Percentiles rank a stretch among this genome's conserved stretches.
Evolutionary conservation across 305 asterid genomes (phyloP).

Genomic region (Solanum aculeatissimum): DNA sequence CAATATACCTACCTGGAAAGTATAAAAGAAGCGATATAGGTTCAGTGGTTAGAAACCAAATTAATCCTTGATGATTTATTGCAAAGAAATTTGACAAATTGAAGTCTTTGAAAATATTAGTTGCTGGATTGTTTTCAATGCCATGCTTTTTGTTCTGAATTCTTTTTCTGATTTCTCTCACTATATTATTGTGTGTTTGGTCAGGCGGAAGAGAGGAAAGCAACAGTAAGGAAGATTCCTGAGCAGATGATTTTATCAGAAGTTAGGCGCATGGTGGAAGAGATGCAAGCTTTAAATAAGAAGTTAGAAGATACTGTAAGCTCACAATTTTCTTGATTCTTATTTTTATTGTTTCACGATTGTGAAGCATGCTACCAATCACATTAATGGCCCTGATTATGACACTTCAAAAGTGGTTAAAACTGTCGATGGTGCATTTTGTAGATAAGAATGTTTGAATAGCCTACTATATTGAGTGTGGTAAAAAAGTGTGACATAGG

Average conservation of each 20-base stretch:
- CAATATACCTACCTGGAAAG: neutral
- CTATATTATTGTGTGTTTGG: neutral
- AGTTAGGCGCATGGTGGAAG: slow-evolving; percentile 82
- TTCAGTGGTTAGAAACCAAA: neutral
- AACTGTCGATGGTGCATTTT: neutral
- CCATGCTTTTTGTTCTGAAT: neutral
- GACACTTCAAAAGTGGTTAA: neutral
- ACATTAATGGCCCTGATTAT: neutral
- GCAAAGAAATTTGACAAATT: neutral
- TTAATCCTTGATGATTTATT: neutral
- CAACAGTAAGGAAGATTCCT: slow-evolving; percentile 48
- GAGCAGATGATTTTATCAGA: slow-evolving; percentile 77
- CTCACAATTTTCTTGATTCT: neutral
- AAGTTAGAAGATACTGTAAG: slow-evolving; percentile 82
- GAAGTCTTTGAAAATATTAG: neutral
- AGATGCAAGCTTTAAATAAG: slow-evolving; percentile 77
- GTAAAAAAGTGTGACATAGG: neutral
- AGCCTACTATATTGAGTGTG: neutral
- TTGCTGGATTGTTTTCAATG: neutral
- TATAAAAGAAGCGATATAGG: neutral
- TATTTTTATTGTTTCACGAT: neutral
- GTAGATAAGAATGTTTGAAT: neutral
- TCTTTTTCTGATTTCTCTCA: neutral
- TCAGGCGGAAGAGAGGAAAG: slow-evolving; percentile 61
- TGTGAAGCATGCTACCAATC: neutral